A percentile compares a stretch with the other conserved stretches of the same genome.
phyloP scores from a whole-genome alignment of 352 stramenopile species.

The Globisporangium mamillatum region DNA sequence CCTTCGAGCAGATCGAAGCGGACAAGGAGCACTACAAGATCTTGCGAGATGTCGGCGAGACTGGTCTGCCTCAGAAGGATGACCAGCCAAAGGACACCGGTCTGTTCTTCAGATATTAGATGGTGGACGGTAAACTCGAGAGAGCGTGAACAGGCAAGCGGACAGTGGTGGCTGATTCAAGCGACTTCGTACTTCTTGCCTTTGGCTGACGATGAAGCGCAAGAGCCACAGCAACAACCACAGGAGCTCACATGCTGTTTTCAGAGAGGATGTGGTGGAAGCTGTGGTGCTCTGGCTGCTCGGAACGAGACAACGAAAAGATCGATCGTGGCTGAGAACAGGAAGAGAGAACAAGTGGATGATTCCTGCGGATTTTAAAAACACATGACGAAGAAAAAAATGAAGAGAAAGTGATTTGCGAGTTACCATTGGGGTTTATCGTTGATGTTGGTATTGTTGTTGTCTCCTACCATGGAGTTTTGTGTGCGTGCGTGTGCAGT shows the following conservation, averaged over 20 bases:
- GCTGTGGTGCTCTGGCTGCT: not conserved
- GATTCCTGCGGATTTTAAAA: constrained; percentile 12
- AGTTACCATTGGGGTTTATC: not conserved
- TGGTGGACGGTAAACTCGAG: constrained; percentile 4
- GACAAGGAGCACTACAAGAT: constrained; percentile 78
- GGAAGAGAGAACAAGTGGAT: constrained; percentile 6
- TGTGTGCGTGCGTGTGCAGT: not conserved
- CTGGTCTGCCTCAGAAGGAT: constrained; percentile 67
- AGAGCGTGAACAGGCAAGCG: not conserved
- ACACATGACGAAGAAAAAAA: constrained; percentile 26
- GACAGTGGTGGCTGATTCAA: not conserved
- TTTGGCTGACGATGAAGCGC: not conserved
- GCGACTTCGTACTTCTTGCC: not conserved
- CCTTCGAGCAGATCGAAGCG: constrained; percentile 77
- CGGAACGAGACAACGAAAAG: not conserved
- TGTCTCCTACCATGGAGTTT: constrained; percentile 1
- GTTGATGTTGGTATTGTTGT: constrained; percentile 1
- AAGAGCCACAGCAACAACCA: not conserved
- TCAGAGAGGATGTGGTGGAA: not conserved
- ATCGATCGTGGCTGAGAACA: constrained; percentile 4
- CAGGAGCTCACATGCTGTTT: not conserved
- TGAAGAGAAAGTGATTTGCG: constrained; percentile 29
- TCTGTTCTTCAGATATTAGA: constrained; percentile 90
- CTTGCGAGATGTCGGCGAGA: constrained; percentile 76
- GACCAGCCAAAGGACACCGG: constrained; percentile 74